Evolutionary conservation across 148 eudicot genomes (phyloP).

Genomic region (Cornus kousa): DNA sequence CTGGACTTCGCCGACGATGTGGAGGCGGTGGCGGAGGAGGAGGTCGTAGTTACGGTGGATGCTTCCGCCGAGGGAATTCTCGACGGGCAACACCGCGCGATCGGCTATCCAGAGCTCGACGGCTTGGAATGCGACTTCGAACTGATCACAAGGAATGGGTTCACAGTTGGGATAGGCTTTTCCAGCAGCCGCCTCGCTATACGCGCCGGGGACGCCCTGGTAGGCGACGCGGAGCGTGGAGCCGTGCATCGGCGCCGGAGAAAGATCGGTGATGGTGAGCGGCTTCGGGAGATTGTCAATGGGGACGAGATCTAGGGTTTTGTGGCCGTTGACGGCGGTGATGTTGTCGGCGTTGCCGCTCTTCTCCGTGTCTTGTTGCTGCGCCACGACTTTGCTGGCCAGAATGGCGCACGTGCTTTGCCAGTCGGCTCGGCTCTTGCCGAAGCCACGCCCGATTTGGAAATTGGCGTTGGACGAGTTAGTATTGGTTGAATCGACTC

Average conservation of each 20-base stretch:
- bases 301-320: slow-evolving; percentile 57
- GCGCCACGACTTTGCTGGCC: slow-evolving; percentile 57
- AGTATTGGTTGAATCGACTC: slow-evolving; percentile 29
- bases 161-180: slow-evolving; percentile 84
- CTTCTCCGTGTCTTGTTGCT: slow-evolving; percentile 34
- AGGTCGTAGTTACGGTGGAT: slow-evolving; percentile 73
- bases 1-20: slow-evolving; percentile 89
- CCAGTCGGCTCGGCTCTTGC: slow-evolving; percentile 65
- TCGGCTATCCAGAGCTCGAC: slow-evolving; percentile 86
- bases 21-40: slow-evolving; percentile 59
- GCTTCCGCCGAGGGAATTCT: slow-evolving; percentile 68
- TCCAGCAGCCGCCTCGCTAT: slow-evolving; percentile 88
- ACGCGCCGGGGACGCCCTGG: slow-evolving; percentile 96
- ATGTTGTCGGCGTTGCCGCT: slow-evolving; percentile 22
- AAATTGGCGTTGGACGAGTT: slow-evolving; percentile 28
- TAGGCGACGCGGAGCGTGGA: slow-evolving; percentile 73
- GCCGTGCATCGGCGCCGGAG: slow-evolving; percentile 87
- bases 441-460: slow-evolving; percentile 20
- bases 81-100: slow-evolving; percentile 65
- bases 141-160: slow-evolving; percentile 89
- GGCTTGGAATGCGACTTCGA: slow-evolving; percentile 89
- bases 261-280: slow-evolving; percentile 51
- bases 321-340: slow-evolving; percentile 60
- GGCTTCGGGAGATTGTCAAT: slow-evolving; percentile 54
- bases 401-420: slow-evolving; percentile 78